Base-by-base conservation (phyloP, 2,329 filamentous ascomycete species). In the Sphaerulina musiva region DNA sequence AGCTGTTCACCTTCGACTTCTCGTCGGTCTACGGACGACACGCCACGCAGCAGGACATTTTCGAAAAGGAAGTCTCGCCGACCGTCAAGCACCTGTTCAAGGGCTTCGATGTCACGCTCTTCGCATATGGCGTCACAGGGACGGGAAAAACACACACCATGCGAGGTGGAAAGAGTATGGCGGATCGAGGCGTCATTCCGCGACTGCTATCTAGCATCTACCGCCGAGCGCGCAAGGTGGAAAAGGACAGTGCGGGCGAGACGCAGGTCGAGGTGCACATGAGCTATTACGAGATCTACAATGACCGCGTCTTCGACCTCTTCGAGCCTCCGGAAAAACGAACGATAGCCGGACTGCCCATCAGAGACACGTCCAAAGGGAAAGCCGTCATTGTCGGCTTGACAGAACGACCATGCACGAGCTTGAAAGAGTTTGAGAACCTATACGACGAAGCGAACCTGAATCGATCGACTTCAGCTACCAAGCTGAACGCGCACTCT, bases 111-210 rank as follows among this genome's bases (percentile, higher is more conserved):
- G 93, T 98, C 56, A 98, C 93, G 3, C 82, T 98, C 39, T 78
- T 98, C 66, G 93, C 93, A 41, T 98, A 98, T 67, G 93, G 93
- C 62, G 93, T 98, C 75, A 98, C 93, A 14, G 95, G 93, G 51
- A 91, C 93, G 5, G 93, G 93, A 64, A 98, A 98, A 74, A 97
- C 93, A 4, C 96, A 95, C 69, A 98, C 93, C 0, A 98, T 98
- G 93, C 56, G 62, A 61, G 70, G 62, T 61, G 64, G 58, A 80
- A 88, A 56, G 80, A 78, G 59, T 84, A 83, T 51, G 85, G 86
- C 69, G 20, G 67, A 64, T 85, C 72, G 93, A 52, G 64, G 64
- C 86, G 87, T 40, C 86, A 91, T 58, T 69, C 76, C 8, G 70
- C 69, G 58, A 69, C 77, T 62, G 68, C 70, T 64, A 64, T 68